phyloP scores from a whole-genome alignment of 495 filamentous ascomycete species.

The Tuber magnatum region DNA sequence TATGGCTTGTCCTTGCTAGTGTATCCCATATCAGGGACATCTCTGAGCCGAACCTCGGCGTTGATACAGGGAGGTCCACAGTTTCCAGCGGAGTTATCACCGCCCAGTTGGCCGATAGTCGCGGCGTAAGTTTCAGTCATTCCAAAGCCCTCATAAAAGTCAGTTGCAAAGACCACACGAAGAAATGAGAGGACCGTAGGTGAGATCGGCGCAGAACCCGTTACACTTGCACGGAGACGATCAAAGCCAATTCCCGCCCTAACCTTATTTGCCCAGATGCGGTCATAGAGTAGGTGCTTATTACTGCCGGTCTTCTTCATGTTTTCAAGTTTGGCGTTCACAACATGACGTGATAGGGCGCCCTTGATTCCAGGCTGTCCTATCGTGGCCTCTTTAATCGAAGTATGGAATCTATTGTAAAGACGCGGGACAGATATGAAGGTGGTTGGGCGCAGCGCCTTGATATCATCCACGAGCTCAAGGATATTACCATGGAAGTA shows the following conservation, averaged over 20 bases:
- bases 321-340: constrained; percentile 70
- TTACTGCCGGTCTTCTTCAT: constrained; percentile 70
- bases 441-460: constrained; percentile 70
- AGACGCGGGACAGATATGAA: constrained; percentile 88
- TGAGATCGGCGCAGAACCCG: constrained; percentile 85
- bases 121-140: constrained; percentile 92
- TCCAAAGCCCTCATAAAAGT: constrained; percentile 85
- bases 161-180: constrained; percentile 68
- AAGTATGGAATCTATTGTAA: constrained; percentile 82
- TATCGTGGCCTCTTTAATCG: constrained; percentile 68
- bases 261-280: constrained; percentile 89
- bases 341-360: constrained; percentile 67
- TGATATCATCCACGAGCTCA: constrained; percentile 83
- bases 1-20: constrained; percentile 81
- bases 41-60: constrained; percentile 71
- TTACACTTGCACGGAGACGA: constrained; percentile 63
- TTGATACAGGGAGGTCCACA: constrained; percentile 64
- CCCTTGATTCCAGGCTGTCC: constrained; percentile 76
- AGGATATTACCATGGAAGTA: constrained; percentile 93
- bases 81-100: constrained; percentile 70
- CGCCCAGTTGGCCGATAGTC: constrained; percentile 57
- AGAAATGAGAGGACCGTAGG: constrained; percentile 82
- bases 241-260: constrained; percentile 73
- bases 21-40: constrained; percentile 95
- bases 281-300: constrained; percentile 80